These are phyloP conservation scores for Plasmopara muralis DNA, from an alignment of 352 stramenopile genomes.

Conservation along the genomic window DNA sequence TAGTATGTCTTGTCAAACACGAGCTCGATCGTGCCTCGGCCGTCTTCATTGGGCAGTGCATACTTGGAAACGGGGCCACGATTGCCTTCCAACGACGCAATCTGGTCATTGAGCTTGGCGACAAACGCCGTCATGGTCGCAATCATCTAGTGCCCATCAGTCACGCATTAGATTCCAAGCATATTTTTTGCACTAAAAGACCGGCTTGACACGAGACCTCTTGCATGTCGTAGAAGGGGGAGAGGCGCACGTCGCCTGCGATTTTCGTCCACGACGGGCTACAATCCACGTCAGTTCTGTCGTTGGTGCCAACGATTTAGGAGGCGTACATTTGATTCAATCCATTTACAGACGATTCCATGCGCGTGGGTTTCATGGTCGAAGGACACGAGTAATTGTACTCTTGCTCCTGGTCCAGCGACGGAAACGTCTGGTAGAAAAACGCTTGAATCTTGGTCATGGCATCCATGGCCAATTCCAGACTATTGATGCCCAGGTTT, in stretches of 20 bases:
- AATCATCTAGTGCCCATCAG: constrained; percentile 49
- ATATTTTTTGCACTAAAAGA: too few species aligned
- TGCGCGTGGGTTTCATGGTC: constrained; percentile 84
- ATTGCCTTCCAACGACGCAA: constrained; percentile 69
- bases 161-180: too few species aligned
- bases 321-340: constrained; percentile 72
- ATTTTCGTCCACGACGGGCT: constrained; percentile 88
- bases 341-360: constrained; percentile 72
- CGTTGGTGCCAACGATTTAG: background rate
- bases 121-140: constrained; percentile 80
- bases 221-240: constrained; percentile 90
- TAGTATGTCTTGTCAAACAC: constrained; percentile 75
- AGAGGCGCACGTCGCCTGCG: constrained; percentile 86
- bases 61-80: constrained; percentile 90
- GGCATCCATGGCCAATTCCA: constrained; percentile 86
- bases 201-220: too few species aligned
- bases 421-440: constrained; percentile 88
- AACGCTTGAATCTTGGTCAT: constrained; percentile 77
- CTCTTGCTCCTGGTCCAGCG: constrained; percentile 70
- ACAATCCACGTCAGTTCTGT: too few species aligned
- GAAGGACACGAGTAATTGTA: constrained; percentile 89
- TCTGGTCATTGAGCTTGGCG: constrained; percentile 79
- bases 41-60: constrained; percentile 71
- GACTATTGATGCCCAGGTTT: constrained; percentile 85
- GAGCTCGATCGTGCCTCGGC: constrained; percentile 81